Evolutionary conservation across 2,329 filamentous ascomycete species (phyloP), one percentile per base, ranked within the genome.

Genomic region (Aspergillus quadricinctus): DNA sequence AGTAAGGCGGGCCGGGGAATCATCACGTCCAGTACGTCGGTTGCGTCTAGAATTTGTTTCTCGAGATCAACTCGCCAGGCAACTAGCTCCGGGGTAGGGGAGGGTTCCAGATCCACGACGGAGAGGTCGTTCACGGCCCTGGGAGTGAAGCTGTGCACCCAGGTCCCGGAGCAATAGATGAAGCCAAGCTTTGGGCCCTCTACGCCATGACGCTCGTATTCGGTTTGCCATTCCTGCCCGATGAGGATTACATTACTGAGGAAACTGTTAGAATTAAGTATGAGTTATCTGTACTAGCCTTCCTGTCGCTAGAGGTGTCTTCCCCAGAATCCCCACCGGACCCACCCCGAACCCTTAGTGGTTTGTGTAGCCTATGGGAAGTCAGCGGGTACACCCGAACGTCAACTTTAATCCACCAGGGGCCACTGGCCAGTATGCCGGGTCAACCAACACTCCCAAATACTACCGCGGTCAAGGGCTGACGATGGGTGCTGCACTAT

Each of bases 151-250:
- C 74, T 73, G 52, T 76, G 70, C 1, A 75, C 67, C 73, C 72
- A 77, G 1, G 64, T 65, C 3, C 74, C 72, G 9, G 70, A 74
- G 40, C 64, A 65, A 29, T 75, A 76, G 41, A 76, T 66, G 31
- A 69, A 75, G 3, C 70, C 74, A 2, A 77, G 55, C 57, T 76
- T 77, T 14, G 67, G 69, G 23, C 59, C 59, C 8, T 48, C 50
- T 1, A 65, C 50, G 3, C 61, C 63, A 1, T 60, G 61, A 17
- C 57, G 58, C 3, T 14, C 4, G 5, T 53, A 19, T 14, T 46
- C 17, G 14, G n/a, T 21, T 1, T 21, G 40, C 7, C 40, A n/a
- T n/a, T n/a, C n/a, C 19, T n/a, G 7, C 3, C 17, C 40, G 19
- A 21, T 55, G 14, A 50, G 53, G 23, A 61, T 65, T 40, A 69